Evolutionary conservation across 2,329 filamentous ascomycete genomes (phyloP), one percentile per base, ranked within the genome.

Genomic region (Penicillium sp.): DNA sequence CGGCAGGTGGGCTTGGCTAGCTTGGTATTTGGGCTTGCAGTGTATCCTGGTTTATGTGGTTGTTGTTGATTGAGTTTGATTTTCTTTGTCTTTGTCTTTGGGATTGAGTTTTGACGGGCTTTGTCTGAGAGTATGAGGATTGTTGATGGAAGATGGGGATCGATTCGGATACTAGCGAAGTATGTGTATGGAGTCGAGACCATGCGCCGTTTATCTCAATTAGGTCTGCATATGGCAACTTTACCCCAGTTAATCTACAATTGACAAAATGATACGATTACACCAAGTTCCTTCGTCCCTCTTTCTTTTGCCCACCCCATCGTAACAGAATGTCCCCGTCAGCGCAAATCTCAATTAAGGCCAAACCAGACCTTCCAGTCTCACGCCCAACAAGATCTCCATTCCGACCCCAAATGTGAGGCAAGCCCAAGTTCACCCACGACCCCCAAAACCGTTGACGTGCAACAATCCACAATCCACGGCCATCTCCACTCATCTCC

Each of bases 371-470:
- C 13, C 35, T 17, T 35, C 40, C 44, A 42, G 44, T 2, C 33
- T 19, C 26, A 53, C 28, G 37, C 30, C n/a, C 26, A 56, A 37
- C 26, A 59, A 28, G 38, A 60, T 49, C 49, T 37, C 33, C 50
- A 4, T 30, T 35, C 44, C 55, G 37, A 37, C 24, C 15, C 17
- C 37, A 53, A 38, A 49, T 44, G 53, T 47, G 13, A 50, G 28
- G 22, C 10, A 33, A 35, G 13, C 26, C 26, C 53, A 59, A 59
- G 3, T 51, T 53, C 19, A 22, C 19, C 30, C n/a, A 44, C 38
- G 53, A 50, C 26, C 59, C 58, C 51, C 42, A 42, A 59, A 62
- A 44, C 65, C 66, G 68, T 69, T 70, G 59, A 62, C 1, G 65
- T 68, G 66, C 44, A 66, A 65, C 61, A 61, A 38, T 40, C 30